Evolutionary conservation across 1,284 basidiomycete genomes (phyloP).

Genomic region (Pascua sp.): DNA sequence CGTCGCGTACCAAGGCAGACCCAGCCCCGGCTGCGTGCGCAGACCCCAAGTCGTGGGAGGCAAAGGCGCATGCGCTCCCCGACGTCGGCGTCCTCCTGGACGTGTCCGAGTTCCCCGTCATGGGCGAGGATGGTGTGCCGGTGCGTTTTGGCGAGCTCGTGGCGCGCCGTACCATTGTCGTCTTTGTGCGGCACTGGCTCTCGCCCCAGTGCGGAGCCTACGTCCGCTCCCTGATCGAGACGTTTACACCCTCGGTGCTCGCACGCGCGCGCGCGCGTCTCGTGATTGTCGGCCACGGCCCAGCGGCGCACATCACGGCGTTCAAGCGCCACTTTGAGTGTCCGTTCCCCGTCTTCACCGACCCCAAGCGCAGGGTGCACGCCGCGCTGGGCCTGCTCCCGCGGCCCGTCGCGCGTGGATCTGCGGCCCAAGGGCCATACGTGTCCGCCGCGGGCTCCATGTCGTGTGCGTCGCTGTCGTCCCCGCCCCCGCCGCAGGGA

Average conservation of each 20-base stretch:
- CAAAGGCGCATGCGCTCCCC: slow-evolving; percentile 10
- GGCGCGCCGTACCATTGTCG: slow-evolving; percentile 59
- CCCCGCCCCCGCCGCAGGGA: too few relatives aligned
- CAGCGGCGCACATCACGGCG: slow-evolving; percentile 32
- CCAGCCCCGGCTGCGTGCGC: too few relatives aligned
- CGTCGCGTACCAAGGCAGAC: too few relatives aligned
- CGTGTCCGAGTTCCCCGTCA: slow-evolving; percentile 62
- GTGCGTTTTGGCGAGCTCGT: slow-evolving; percentile 72
- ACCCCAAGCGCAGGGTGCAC: slow-evolving; percentile 68
- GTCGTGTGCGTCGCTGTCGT: slow-evolving; percentile 20
- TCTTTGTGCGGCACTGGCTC: slow-evolving; percentile 53
- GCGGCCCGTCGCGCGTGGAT: slow-evolving; percentile 50
- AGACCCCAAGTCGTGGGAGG: too few relatives aligned
- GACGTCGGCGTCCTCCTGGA: slow-evolving; percentile 52
- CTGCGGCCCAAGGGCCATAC: slow-evolving; percentile 36
- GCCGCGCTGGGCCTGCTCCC: slow-evolving; percentile 67
- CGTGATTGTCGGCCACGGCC: slow-evolving; percentile 70
- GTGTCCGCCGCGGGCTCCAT: slow-evolving; percentile 56
- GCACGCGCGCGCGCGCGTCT: slow-evolving; percentile 52
- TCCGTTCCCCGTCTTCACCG: slow-evolving; percentile 64
- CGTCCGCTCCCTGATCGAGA: slow-evolving; percentile 62
- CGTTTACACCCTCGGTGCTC: slow-evolving; percentile 57
- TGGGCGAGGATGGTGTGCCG: slow-evolving; percentile 63
- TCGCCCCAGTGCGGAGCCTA: slow-evolving; percentile 82
- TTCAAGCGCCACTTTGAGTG: slow-evolving; percentile 54